Evolutionary conservation across 495 filamentous ascomycete genomes (phyloP).

Genomic region (Cryomyces antarcticus): DNA sequence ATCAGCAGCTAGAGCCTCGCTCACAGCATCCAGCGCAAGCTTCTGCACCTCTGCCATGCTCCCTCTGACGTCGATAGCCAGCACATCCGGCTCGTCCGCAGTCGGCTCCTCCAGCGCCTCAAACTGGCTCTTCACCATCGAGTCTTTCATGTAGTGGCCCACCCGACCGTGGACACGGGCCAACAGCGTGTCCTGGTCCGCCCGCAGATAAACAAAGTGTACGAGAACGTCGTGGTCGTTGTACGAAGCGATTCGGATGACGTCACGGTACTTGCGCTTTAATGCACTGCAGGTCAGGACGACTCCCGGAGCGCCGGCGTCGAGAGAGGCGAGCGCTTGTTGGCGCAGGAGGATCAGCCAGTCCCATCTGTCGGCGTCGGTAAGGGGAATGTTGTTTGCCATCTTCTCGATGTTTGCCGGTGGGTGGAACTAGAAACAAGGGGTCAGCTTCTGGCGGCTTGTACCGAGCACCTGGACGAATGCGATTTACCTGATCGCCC

Average conservation of each 20-base stretch:
- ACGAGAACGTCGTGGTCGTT: conserved; percentile 53
- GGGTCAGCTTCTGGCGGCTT: not conserved
- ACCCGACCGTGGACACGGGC: conserved; percentile 50
- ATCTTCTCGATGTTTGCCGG: conserved; percentile 82
- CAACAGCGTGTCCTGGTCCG: conserved; percentile 51
- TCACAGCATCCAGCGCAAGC: conserved; percentile 30
- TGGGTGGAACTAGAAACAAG: conserved; percentile 52
- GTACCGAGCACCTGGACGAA: not conserved
- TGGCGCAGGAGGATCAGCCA: conserved; percentile 85
- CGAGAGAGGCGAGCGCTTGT: conserved; percentile 55
- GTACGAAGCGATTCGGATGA: conserved; percentile 78
- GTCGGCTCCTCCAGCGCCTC: conserved; percentile 64
- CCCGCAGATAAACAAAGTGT: conserved; percentile 83
- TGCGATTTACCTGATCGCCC: conserved; percentile 67
- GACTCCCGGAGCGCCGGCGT: conserved; percentile 56
- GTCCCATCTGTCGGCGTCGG: conserved; percentile 93
- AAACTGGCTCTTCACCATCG: conserved; percentile 93
- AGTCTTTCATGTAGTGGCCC: conserved; percentile 90
- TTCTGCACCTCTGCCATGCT: conserved; percentile 43
- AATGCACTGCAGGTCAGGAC: conserved; percentile 91
- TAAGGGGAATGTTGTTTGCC: conserved; percentile 66
- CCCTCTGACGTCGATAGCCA: conserved; percentile 59
- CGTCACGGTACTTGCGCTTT: conserved; percentile 94
- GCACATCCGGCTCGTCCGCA: conserved; percentile 60
- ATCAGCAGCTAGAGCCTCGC: not conserved